Conservation (phyloP, 2,329 filamentous ascomycete species). For the Paraconiothyrium sp. region DNA sequence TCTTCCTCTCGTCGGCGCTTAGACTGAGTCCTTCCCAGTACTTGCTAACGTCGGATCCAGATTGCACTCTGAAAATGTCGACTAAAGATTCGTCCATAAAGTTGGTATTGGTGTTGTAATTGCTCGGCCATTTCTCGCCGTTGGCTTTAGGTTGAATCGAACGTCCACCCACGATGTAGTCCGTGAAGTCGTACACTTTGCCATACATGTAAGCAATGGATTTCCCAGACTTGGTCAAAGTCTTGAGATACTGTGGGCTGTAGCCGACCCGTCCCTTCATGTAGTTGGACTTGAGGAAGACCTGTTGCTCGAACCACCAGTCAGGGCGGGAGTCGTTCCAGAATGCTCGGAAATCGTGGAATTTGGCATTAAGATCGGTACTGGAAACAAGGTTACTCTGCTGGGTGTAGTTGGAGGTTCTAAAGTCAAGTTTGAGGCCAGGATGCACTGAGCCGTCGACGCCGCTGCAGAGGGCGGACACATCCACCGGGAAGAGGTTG, state of each 20-base stretch:
- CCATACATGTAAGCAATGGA: conserved; percentile 81
- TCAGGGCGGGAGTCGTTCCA: conserved; percentile 84
- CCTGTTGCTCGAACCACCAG: conserved; percentile 93
- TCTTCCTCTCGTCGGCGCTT: conserved; percentile 62
- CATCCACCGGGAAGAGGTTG: conserved; percentile 89
- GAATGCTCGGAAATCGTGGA: conserved; percentile 91
- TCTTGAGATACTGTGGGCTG: conserved; percentile 78
- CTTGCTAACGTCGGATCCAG: conserved; percentile 83
- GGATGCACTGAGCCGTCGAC: conserved; percentile 72
- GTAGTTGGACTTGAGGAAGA: conserved; percentile 78
- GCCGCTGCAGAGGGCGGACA: conserved; percentile 89
- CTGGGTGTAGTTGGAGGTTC: conserved; percentile 76
- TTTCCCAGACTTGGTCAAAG: conserved; percentile 70
- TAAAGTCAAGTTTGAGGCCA: conserved; percentile 85
- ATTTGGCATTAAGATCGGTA: conserved; percentile 77
- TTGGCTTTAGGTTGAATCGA: neutral
- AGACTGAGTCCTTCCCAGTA: conserved; percentile 79
- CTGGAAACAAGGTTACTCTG: conserved; percentile 70
- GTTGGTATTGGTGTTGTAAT: conserved; percentile 64
- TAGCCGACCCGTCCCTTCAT: conserved; percentile 90
- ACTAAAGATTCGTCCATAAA: conserved; percentile 85
- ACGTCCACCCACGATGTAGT: conserved; percentile 81
- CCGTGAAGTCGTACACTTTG: conserved; percentile 88
- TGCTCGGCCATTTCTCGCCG: neutral
- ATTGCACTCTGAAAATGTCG: conserved; percentile 76